Evolutionary conservation across 2,329 filamentous ascomycete genomes (phyloP).

Genomic region (Pestalotiopsis sp.): DNA sequence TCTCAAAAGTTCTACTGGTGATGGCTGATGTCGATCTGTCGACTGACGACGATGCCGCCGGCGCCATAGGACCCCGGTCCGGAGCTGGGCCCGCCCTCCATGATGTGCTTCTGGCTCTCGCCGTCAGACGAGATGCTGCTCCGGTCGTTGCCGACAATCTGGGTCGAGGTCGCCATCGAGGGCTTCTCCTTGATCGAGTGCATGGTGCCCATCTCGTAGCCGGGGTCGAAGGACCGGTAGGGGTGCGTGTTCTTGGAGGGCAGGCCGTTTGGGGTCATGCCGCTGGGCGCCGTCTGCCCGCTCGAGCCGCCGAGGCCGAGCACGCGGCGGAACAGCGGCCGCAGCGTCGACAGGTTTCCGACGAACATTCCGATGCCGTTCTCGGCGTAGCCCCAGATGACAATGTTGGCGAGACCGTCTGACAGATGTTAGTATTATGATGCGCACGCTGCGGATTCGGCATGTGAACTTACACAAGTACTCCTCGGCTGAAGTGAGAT

Average conservation of each 20-base stretch:
- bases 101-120: conserved; percentile 16
- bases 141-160: conserved; percentile 5
- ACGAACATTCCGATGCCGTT: conserved; percentile 20
- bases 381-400: conserved; percentile 23
- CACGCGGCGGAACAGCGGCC: conserved; percentile 17
- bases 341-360: conserved; percentile 19
- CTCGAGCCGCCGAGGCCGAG: conserved; percentile 15
- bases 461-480: conserved; percentile 16
- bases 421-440: neutral
- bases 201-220: conserved; percentile 12
- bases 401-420: conserved; percentile 19
- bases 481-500: conserved; percentile 17
- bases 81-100: neutral
- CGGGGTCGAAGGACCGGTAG: conserved; percentile 14
- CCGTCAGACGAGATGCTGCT: conserved; percentile 13
- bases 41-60: conserved; percentile 14
- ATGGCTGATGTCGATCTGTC: conserved; percentile 12
- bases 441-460: neutral
- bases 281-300: conserved; percentile 5
- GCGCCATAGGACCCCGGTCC: neutral
- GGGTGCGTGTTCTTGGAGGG: conserved; percentile 15
- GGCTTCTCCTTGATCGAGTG: conserved; percentile 2
- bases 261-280: conserved; percentile 10
- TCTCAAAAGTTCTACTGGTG: neutral
- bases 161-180: conserved; percentile 2